phyloP scores from a whole-genome alignment of 257 asterid species.

The Salvia miltiorrhiza region DNA sequence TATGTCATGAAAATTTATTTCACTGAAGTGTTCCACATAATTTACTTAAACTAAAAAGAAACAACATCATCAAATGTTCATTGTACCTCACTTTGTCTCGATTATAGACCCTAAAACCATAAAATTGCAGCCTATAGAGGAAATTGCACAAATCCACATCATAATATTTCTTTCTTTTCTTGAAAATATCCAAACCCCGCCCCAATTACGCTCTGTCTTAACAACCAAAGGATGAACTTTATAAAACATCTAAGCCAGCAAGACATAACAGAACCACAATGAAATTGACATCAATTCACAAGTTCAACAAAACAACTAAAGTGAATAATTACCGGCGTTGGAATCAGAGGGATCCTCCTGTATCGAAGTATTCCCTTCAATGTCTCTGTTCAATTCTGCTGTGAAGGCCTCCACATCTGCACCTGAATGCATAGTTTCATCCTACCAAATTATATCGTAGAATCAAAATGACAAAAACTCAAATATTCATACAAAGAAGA shows the following conservation, averaged over 20 bases:
- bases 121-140: not conserved
- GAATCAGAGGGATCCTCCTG: constrained; percentile 51
- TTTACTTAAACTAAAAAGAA: constrained; percentile 7
- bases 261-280: not conserved
- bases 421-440: constrained; percentile 88
- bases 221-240: not conserved
- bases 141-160: not conserved
- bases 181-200: not conserved
- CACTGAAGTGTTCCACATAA: not conserved
- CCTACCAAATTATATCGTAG: constrained; percentile 33
- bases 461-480: not conserved
- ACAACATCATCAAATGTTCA: not conserved
- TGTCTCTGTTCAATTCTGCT: constrained; percentile 88
- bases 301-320: not conserved
- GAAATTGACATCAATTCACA: not conserved
- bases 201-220: not conserved
- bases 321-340: constrained; percentile 32
- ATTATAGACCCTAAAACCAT: not conserved
- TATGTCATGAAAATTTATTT: not conserved
- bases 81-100: not conserved
- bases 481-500: not conserved
- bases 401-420: constrained; percentile 95
- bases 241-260: not conserved
- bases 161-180: not conserved
- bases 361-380: constrained; percentile 61